Evolutionary conservation across 2,329 filamentous ascomycete species (phyloP).

Genomic region (Tolypocladium sp.): DNA sequence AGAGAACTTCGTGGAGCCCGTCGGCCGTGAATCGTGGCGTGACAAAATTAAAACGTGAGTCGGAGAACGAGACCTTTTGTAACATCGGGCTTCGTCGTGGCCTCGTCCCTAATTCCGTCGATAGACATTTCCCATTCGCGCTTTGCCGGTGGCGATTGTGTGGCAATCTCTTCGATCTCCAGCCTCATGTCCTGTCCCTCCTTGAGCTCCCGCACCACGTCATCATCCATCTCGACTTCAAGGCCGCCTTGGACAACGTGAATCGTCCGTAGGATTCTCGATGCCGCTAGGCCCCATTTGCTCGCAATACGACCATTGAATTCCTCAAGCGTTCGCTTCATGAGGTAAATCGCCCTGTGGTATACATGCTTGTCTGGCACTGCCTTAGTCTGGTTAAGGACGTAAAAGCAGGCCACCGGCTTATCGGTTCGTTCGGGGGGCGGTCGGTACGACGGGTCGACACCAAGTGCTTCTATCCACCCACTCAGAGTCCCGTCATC

Average conservation of each 20-base stretch:
- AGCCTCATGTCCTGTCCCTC: constrained; percentile 90
- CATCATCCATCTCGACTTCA: constrained; percentile 82
- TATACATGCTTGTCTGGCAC: constrained; percentile 48
- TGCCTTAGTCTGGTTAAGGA: constrained; percentile 48
- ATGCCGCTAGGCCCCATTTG: constrained; percentile 74
- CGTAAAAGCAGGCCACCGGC: constrained; percentile 79
- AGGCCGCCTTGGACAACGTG: constrained; percentile 66
- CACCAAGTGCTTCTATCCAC: constrained; percentile 85
- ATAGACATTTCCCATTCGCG: constrained; percentile 55
- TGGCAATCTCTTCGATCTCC: constrained; percentile 46
- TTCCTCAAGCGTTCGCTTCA: constrained; percentile 65
- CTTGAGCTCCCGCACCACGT: constrained; percentile 70
- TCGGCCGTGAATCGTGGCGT: not conserved
- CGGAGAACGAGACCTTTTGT: constrained; percentile 1
- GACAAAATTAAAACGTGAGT: not conserved
- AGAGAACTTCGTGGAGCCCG: not conserved
- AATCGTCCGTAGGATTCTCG: constrained; percentile 60
- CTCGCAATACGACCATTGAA: constrained; percentile 62
- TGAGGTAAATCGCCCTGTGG: constrained; percentile 80
- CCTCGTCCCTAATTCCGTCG: constrained; percentile 31
- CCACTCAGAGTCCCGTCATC: constrained; percentile 60
- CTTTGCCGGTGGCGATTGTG: constrained; percentile 28
- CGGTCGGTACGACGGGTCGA: constrained; percentile 78
- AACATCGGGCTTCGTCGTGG: not conserved
- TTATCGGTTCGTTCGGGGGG: constrained; percentile 64